Evolutionary conservation across 1,139 yeast genomes (phyloP).

Genomic region (Geotrichum histeridarum): DNA sequence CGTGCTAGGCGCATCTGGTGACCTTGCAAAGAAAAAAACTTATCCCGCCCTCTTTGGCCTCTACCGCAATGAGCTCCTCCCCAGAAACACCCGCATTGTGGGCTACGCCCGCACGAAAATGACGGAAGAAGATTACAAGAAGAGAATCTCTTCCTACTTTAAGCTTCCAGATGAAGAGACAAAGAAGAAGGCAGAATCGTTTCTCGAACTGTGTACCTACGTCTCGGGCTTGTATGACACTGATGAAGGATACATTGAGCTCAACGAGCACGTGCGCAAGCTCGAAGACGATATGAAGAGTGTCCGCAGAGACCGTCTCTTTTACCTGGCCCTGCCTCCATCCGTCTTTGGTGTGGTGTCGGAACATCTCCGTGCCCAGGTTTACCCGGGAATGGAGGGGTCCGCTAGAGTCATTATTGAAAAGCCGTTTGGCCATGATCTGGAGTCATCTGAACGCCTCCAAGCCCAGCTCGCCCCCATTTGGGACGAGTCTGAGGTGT

Average conservation of each 20-base stretch:
- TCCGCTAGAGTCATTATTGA: constrained; percentile 81
- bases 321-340: constrained; percentile 93
- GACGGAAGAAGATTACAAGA: constrained; percentile 58
- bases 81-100: constrained; percentile 65
- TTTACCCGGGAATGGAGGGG: constrained; percentile 60
- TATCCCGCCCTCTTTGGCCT: background rate
- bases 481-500: constrained; percentile 85
- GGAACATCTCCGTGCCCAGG: constrained; percentile 59
- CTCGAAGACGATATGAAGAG: constrained; percentile 49
- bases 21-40: constrained; percentile 93
- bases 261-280: constrained; percentile 51
- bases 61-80: constrained; percentile 74
- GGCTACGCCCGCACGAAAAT: constrained; percentile 90
- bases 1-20: constrained; percentile 95
- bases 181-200: constrained; percentile 51
- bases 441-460: constrained; percentile 67
- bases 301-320: constrained; percentile 54
- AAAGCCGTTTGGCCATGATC: constrained; percentile 95
- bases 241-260: constrained; percentile 61
- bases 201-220: constrained; percentile 61
- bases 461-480: constrained; percentile 76
- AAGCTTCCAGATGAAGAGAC: constrained; percentile 49
- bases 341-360: constrained; percentile 82
- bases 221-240: constrained; percentile 75
- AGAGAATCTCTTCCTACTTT: constrained; percentile 61